phyloP scores from a whole-genome alignment of 2,329 filamentous ascomycete species.

The Apiospora marii region DNA sequence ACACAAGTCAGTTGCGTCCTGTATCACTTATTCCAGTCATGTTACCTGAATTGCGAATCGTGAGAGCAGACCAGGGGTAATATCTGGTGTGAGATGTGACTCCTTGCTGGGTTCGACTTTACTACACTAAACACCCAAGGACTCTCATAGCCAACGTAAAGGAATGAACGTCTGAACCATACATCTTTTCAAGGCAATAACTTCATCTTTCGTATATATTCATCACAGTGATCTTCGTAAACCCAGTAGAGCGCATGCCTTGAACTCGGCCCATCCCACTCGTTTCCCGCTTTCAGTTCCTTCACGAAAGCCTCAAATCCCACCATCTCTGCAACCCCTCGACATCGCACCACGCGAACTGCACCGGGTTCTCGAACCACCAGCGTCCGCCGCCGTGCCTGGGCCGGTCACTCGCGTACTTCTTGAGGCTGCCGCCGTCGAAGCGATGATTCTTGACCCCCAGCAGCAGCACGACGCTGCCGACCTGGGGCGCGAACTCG shows the following conservation, averaged over 20 bases:
- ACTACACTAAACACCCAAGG: not conserved
- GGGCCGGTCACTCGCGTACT: constrained; percentile 49
- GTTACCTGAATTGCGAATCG: no score
- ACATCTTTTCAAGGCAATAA: not conserved
- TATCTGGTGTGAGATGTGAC: not conserved
- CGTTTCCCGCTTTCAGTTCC: not conserved
- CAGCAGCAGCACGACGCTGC: constrained; percentile 58
- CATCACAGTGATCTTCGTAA: not conserved
- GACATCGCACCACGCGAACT: constrained; percentile 60
- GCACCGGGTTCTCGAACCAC: constrained; percentile 60
- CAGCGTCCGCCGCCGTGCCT: constrained; percentile 44
- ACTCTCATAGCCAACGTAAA: not conserved
- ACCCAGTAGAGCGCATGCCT: not conserved
- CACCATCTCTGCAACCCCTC: constrained; percentile 55
- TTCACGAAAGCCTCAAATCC: constrained; percentile 33
- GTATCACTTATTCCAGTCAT: not conserved
- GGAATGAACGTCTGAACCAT: not conserved
- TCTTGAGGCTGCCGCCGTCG: constrained; percentile 54
- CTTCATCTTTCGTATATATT: not conserved
- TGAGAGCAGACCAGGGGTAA: not conserved
- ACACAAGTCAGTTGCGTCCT: not conserved
- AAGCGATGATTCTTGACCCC: constrained; percentile 66
- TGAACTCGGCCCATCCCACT: not conserved
- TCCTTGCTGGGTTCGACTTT: not conserved
- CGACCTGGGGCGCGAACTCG: constrained; percentile 54